These are phyloP conservation scores for Thinopyrum elongatum DNA, from an alignment of 176 grass and related monocot species.

Conservation along the genomic window DNA sequence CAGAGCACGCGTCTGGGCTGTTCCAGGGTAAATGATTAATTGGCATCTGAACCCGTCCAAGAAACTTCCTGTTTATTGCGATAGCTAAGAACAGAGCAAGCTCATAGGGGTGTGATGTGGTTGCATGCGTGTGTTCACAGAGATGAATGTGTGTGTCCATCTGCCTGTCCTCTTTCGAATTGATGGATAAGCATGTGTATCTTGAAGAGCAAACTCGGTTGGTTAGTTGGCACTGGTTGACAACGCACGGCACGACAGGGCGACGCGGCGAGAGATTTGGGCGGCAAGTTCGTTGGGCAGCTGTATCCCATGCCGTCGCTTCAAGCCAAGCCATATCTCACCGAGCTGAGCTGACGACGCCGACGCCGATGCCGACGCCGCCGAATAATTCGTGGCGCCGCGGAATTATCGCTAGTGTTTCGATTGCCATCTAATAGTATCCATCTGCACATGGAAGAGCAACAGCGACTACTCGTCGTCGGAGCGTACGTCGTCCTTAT, in stretches of 20 bases:
- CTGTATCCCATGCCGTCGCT: background rate
- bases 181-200: background rate
- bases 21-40: too few species aligned
- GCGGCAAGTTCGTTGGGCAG: background rate
- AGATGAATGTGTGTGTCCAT: background rate
- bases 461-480: background rate
- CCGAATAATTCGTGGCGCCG: background rate
- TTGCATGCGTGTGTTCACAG: too few species aligned
- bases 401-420: too few species aligned
- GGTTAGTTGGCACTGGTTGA: background rate
- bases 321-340: background rate
- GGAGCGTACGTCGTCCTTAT: too few species aligned
- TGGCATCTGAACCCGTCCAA: too few species aligned
- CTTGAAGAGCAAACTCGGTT: background rate
- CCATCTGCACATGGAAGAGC: background rate
- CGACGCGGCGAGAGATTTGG: background rate
- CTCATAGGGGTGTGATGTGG: too few species aligned
- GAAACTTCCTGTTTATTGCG: too few species aligned
- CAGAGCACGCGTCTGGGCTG: too few species aligned
- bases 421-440: too few species aligned
- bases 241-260: background rate
- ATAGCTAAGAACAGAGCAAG: too few species aligned
- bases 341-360: background rate
- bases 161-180: background rate
- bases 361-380: too few species aligned